phyloP scores from a whole-genome alignment of 352 stramenopile genomes.

The Globisporangium lucens region DNA sequence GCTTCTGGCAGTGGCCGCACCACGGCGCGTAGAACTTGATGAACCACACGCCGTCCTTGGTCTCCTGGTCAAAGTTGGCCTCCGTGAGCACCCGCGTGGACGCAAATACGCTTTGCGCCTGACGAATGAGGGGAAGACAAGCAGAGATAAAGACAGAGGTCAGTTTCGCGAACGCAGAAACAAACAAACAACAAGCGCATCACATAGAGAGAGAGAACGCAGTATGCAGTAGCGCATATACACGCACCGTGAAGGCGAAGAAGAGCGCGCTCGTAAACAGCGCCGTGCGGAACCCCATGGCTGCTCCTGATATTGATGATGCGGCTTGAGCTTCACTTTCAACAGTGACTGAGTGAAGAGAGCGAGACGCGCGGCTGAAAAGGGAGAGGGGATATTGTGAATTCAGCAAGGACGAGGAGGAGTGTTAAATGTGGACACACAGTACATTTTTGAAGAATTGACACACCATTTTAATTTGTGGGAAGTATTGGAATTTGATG shows the following conservation, averaged over 20 bases:
- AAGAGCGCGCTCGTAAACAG: constrained; percentile 17
- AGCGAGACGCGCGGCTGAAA: background rate
- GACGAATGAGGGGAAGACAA: background rate
- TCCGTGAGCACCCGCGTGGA: constrained; percentile 38
- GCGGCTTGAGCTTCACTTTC: constrained; percentile 5
- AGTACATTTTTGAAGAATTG: background rate
- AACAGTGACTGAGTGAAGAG: constrained; percentile 2
- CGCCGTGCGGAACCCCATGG: constrained; percentile 26
- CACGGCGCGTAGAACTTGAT: constrained; percentile 87
- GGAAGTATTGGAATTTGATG: background rate
- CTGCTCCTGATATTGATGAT: background rate
- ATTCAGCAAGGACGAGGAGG: background rate
- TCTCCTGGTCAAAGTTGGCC: constrained; percentile 59
- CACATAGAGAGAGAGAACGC: background rate
- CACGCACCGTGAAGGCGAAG: constrained; percentile 25
- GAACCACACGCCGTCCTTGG: constrained; percentile 55
- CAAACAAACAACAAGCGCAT: background rate
- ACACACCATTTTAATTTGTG: background rate
- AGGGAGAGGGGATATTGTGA: background rate
- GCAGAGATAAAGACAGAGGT: background rate
- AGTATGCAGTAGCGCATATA: background rate
- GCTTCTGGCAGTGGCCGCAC: constrained; percentile 83
- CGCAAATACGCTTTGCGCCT: constrained; percentile 24
- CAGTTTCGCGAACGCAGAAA: background rate
- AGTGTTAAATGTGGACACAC: background rate